phyloP scores from a whole-genome alignment of 176 grass and related monocot species.

The Zea luxurians region DNA sequence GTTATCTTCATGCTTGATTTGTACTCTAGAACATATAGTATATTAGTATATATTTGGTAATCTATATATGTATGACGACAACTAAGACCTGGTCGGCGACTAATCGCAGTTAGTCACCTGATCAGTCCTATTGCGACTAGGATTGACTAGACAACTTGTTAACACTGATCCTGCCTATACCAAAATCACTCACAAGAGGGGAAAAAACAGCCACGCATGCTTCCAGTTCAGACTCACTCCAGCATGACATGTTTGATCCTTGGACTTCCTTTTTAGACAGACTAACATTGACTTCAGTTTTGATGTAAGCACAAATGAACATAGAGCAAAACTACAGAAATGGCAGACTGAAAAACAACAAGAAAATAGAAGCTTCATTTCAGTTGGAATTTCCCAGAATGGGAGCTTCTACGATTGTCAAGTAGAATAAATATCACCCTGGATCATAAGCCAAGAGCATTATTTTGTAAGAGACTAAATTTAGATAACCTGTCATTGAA shows the following conservation, averaged over 20 bases:
- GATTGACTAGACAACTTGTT: neutral
- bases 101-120: neutral
- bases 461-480: conserved; percentile 11
- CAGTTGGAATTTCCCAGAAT: conserved; percentile 15
- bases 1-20: neutral
- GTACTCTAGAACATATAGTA: neutral
- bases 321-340: neutral
- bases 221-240: neutral
- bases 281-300: neutral
- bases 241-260: neutral
- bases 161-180: neutral
- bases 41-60: neutral
- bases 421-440: conserved; percentile 1
- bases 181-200: neutral
- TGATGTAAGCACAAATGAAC: neutral
- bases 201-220: neutral
- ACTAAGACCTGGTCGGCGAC: neutral
- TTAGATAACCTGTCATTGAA: neutral
- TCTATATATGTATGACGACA: neutral
- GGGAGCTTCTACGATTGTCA: neutral
- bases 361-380: neutral
- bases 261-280: neutral
- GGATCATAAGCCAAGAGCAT: conserved; percentile 16
- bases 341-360: neutral
- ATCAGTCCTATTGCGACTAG: neutral